These are phyloP conservation scores for Xenosphaeropsis pyriputrescens DNA, from an alignment of 2,329 filamentous ascomycete genomes.

Conservation along the genomic window DNA sequence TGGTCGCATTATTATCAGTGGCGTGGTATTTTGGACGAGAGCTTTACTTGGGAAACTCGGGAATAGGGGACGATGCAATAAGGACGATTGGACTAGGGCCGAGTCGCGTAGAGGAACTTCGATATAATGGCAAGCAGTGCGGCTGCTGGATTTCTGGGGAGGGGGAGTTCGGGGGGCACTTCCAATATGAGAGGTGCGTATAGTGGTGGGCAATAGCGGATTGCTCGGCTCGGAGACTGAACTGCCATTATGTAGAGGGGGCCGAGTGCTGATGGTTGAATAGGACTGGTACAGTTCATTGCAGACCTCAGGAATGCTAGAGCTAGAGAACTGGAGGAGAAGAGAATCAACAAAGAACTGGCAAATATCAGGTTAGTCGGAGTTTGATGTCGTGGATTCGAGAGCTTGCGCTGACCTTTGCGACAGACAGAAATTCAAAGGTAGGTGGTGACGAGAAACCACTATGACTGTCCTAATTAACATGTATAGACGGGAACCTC, in stretches of 20 bases:
- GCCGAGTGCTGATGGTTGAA: background rate
- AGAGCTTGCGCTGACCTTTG: constrained; percentile 9
- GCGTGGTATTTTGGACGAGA: no score
- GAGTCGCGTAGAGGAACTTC: no score
- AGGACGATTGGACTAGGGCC: no score
- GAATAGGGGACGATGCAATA: no score
- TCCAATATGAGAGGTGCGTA: constrained; percentile 41
- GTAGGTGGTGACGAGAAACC: constrained; percentile 12
- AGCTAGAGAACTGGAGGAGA: constrained; percentile 92
- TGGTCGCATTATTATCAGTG: no score
- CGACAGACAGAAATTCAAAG: constrained; percentile 81
- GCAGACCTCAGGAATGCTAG: constrained; percentile 90
- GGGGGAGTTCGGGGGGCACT: constrained; percentile 44
- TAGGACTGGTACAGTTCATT: constrained; percentile 90
- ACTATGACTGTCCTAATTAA: background rate
- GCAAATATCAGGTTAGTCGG: constrained; percentile 68
- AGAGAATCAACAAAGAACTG: constrained; percentile 98
- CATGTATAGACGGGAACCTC: constrained; percentile 55
- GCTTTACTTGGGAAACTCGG: no score
- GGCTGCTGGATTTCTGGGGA: constrained; percentile 45
- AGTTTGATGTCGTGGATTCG: constrained; percentile 15
- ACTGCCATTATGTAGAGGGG: no score
- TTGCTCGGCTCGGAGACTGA: background rate
- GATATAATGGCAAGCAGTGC: constrained; percentile 15
- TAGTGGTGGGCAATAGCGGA: background rate